Percentiles rank a stretch among this genome's conserved stretches.
Evolutionary conservation across 1,284 basidiomycete genomes (phyloP).

Genomic region (Ceratobasidium sp.): DNA sequence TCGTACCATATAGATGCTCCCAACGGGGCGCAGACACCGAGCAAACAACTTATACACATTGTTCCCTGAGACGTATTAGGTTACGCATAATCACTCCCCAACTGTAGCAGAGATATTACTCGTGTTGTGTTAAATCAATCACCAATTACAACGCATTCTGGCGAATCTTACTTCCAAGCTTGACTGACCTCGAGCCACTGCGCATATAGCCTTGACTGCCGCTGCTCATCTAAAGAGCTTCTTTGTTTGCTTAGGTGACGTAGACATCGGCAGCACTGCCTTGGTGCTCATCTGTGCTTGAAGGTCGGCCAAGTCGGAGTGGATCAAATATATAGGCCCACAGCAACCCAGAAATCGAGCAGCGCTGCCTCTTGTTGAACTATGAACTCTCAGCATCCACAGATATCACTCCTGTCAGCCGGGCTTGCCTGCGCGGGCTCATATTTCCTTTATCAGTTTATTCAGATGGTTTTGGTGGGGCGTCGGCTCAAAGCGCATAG

Average conservation of each 20-base stretch:
- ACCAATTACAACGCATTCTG: no score
- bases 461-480: slow-evolving; percentile 7
- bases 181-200: no score
- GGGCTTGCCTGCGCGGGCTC: slow-evolving; percentile 54
- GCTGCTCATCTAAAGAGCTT: background rate
- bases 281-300: background rate
- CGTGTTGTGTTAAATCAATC: no score
- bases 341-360: background rate
- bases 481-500: slow-evolving; percentile 15
- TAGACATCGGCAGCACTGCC: slow-evolving; percentile 42
- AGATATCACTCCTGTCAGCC: slow-evolving; percentile 53
- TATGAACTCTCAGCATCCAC: background rate
- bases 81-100: no score
- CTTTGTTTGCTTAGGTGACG: background rate
- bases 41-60: no score
- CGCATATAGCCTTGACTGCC: background rate
- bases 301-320: background rate
- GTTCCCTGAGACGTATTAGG: no score
- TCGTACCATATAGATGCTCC: background rate
- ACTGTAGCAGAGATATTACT: no score
- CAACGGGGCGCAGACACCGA: no score
- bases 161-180: no score
- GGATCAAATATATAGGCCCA: background rate
- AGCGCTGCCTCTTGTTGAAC: background rate
- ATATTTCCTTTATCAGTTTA: slow-evolving; percentile 6